phyloP scores from a whole-genome alignment of 805 yeast species.

The Priceomyces castillae region DNA sequence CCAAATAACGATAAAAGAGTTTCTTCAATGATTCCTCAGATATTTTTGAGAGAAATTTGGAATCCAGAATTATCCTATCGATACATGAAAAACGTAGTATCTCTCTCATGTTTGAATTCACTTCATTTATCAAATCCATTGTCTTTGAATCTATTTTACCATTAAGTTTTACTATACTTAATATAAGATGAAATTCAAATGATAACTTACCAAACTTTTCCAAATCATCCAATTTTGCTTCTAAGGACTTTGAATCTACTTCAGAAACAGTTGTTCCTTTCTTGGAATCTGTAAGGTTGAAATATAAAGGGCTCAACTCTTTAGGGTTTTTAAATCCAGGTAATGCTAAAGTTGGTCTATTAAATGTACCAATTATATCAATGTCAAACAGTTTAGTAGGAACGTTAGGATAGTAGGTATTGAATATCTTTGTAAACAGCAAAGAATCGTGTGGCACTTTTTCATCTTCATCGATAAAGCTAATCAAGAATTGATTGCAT shows the following conservation, averaged over 20 bases:
- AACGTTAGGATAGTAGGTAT: not conserved
- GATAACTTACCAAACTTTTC: conserved; percentile 7
- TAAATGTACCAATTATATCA: not conserved
- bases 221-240: conserved; percentile 3
- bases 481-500: not conserved
- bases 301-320: not conserved
- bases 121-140: not conserved
- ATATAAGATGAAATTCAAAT: conserved; percentile 7
- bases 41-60: not conserved
- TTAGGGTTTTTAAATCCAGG: not conserved
- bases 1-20: conserved; percentile 8
- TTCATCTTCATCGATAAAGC: conserved; percentile 1
- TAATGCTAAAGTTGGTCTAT: not conserved
- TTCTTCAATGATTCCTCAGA: not conserved
- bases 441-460: not conserved
- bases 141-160: not conserved
- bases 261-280: not conserved
- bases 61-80: not conserved
- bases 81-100: conserved; percentile 3
- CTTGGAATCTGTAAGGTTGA: not conserved
- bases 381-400: not conserved
- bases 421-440: not conserved
- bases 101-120: conserved; percentile 2
- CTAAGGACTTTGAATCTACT: not conserved
- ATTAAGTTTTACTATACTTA: conserved; percentile 1